phyloP scores from a whole-genome alignment of 352 stramenopile species.

The Phytophthora quininea region DNA sequence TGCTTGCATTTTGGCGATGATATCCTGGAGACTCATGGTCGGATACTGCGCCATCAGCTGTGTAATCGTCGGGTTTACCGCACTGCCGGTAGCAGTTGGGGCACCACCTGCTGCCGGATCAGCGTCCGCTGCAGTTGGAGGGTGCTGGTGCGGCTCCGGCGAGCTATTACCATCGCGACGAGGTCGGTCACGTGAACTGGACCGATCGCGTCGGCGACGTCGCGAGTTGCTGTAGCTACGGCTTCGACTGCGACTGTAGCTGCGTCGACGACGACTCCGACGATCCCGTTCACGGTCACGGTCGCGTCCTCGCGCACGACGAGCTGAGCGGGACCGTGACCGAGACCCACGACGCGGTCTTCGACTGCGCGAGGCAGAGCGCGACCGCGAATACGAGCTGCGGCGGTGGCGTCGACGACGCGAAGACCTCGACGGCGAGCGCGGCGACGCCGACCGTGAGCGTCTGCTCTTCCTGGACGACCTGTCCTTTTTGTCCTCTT shows the following conservation, averaged over 20 bases:
- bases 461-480: constrained; percentile 51
- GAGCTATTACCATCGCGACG: constrained; percentile 64
- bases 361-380: constrained; percentile 49
- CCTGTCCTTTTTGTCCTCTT: constrained; percentile 5
- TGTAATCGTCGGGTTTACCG: constrained; percentile 81
- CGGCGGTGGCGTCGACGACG: constrained; percentile 50
- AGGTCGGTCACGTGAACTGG: constrained; percentile 58
- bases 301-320: constrained; percentile 24
- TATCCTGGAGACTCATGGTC: constrained; percentile 88
- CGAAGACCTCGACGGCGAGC: constrained; percentile 61
- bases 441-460: constrained; percentile 56
- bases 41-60: constrained; percentile 91
- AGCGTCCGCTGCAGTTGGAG: constrained; percentile 23
- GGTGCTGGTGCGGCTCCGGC: constrained; percentile 48
- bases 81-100: constrained; percentile 20
- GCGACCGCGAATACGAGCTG: constrained; percentile 50
- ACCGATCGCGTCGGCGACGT: constrained; percentile 51
- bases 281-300: constrained; percentile 45
- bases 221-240: constrained; percentile 54
- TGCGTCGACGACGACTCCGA: constrained; percentile 40
- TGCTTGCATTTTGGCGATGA: constrained; percentile 90
- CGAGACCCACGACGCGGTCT: constrained; percentile 50
- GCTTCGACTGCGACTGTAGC: constrained; percentile 50
- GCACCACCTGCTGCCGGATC: constrained; percentile 7
- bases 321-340: constrained; percentile 49